Base-by-base conservation (phyloP, 1,284 basidiomycete genomes). In the Austropuccinia psidii region DNA sequence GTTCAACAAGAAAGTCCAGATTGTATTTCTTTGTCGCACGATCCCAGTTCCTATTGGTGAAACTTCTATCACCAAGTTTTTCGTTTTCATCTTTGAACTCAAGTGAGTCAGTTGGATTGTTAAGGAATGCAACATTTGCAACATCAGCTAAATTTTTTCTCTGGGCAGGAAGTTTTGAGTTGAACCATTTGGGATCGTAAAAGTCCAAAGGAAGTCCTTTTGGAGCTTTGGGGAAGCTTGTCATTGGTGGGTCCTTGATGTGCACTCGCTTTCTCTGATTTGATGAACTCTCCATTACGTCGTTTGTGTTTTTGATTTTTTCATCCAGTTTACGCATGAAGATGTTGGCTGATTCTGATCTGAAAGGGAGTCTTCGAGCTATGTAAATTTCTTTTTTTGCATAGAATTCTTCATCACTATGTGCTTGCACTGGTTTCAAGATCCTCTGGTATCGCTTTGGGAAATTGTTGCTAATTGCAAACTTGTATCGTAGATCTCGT, bases 331-430 rank as follows among this genome's bases (percentile, higher is more conserved):
- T 17, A 15, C 45, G 9, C 4, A 67, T 33, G 47, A 67, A 67
- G 3, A 2, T 7, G 17, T 39, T 67, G 6, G 49, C 64, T 9
- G 21, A 21, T 31, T 67, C 37, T 27, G 64, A 67, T 31, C 31
- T 27, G 47, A 13, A 67, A 3, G 17, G 31, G 4, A 67, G 24
- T 17, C 24, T 67, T 37, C 54, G 50, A 35, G 33, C 45, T n/a
- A 67, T 33, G 49, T 33, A 54, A 29, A 29, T 3, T 5, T n/a
- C 15, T n/a, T 39, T 31, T n/a, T 54, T 31, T 17, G 45, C 27
- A 31, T 29, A 41, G 41, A 7, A 45, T 35, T 67, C 47, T 33
- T 67, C 64, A 35, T 67, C 64, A 37, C 47, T 52, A 31, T 67
- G 64, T 4, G 64, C 64, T n/a, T 29, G 35, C 5, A 54, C 24